Base-by-base conservation (phyloP, 1,139 yeast genomes). In the Candida gigantensis region DNA sequence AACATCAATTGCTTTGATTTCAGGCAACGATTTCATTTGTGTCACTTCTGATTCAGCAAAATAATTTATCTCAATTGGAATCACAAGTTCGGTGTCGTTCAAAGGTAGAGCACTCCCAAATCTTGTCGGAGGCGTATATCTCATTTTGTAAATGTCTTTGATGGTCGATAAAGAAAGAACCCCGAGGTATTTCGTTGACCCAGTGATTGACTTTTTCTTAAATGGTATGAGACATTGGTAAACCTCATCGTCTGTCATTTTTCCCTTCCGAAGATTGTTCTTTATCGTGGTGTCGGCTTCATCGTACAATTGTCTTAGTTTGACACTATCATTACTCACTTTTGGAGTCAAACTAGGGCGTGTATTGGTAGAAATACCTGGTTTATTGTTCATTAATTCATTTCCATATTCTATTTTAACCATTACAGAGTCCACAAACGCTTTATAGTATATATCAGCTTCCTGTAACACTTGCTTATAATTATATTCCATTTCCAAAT, bases 51-150 rank as follows among this genome's bases (percentile, higher is more conserved):
- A 44, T 31, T 63, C 66, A 26, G 50, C 44, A 24, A 58, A 58
- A 43, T 56, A 68, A 6, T 62, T 53, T 3, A 69, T 36, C 29
- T 68, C 70, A 12, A 70, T 32, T 0, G 76, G 77, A 2, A 71
- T 50, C 2, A 42, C 44, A n/a, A 67, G 17, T 15, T 49, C 57
- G 8, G 62, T 51, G 2, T 34, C 36, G 6, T 47, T 46, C 6
- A 12, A n/a, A n/a, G 42, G 39, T 1, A 45, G 36, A 1, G 43
- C 34, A 1, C 12, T 3, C 7, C 41, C 44, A 25, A 70, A 47
- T 36, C 51, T 53, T 1, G 46, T 20, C 1, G 76, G 75, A 1
- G 73, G 65, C 2, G 60, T 55, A 42, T 70, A 71, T 5, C 51
- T 47, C 2, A 59, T 45, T 7, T 44, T 43, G 36, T 69, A 66